Conservation (phyloP, 228 moss, liverwort and hornwort species). For the Sphagnum magellanicum region DNA sequence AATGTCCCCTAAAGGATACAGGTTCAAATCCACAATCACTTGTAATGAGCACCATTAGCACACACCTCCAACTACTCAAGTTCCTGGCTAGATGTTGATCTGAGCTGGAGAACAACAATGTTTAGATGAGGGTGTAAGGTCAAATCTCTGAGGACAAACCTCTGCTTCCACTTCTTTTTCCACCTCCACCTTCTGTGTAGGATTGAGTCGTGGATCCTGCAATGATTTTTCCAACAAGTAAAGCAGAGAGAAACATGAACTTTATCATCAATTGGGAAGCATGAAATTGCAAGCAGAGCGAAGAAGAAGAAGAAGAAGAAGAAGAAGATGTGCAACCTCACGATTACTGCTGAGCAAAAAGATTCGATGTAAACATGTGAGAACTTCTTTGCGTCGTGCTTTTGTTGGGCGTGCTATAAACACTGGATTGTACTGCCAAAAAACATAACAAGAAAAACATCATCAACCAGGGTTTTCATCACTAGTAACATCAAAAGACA, state of each 20-base stretch:
- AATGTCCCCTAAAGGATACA: too few relatives aligned
- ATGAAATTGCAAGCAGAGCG: background rate
- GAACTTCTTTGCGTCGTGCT: slow-evolving; percentile 91
- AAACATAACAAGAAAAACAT: too few relatives aligned
- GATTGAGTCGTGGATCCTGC: slow-evolving; percentile 89
- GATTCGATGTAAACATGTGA: slow-evolving; percentile 82
- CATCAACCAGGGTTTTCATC: too few relatives aligned
- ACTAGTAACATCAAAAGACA: too few relatives aligned
- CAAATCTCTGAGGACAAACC: slow-evolving; percentile 27
- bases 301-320: background rate
- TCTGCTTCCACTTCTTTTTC: slow-evolving; percentile 91
- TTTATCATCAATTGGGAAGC: background rate
- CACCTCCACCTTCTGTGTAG: slow-evolving; percentile 69
- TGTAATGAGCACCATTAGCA: too few relatives aligned
- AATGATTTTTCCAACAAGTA: background rate
- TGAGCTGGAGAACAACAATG: too few relatives aligned
- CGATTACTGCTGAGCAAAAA: slow-evolving; percentile 79
- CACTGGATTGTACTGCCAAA: slow-evolving; percentile 86
- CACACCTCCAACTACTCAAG: too few relatives aligned
- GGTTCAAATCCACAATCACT: too few relatives aligned
- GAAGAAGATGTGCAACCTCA: slow-evolving; percentile 38
- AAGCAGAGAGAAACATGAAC: too few relatives aligned
- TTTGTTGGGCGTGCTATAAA: slow-evolving; percentile 97
- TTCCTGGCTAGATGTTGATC: too few relatives aligned
- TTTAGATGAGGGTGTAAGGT: too few relatives aligned